Base-by-base conservation (phyloP, 2,329 filamentous ascomycete genomes). In the Fusarium torulosum region DNA sequence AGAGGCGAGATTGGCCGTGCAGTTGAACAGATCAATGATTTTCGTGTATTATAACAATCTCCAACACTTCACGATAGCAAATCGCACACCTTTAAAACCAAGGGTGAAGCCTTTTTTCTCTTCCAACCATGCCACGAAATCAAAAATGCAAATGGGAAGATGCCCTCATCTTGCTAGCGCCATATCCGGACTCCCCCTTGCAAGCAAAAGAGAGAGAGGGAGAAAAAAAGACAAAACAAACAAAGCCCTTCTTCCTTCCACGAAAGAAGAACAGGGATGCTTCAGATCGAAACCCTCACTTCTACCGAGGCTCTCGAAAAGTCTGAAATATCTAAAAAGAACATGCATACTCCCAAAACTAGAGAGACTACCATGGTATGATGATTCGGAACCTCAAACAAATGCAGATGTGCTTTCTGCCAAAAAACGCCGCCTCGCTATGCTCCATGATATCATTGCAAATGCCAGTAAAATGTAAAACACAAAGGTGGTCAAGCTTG, bases 371-470 rank as follows among this genome's bases (percentile, higher is more conserved):
- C 51, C 45, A 68, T 68, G 61, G 56, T 47, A 59, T 50, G 45
- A 65, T 66, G 40, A 53, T 53, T 58, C 47, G 59, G 59, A 65
- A 72, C 67, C 29, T 64, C 42, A 64, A 70, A 66, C 47, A 66
- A 71, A 74, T 68, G 64, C 49, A 72, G 64, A 69, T 63, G 47
- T 56, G 58, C 57, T 63, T 63, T 68, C 71, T 68, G 64, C 67
- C 71, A 70, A 59, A 59, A 37, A 77, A 80, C 79, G 76, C 79
- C 79, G 56, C 67, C 63, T 78, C 79, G 79, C 79, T 80, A 81
- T 81, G 79, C 78, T 77, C 75, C 75, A 45, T 74, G 67, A 73
- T 70, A 74, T 69, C 69, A 66, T 71, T 51, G 53, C 50, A 67
- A 65, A 68, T 70, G 66, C 53, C 44, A 64, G 40, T 53, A 63